These are phyloP conservation scores for Dioscorea alata DNA, from an alignment of 106 monocot genomes.

Conservation along the genomic window DNA sequence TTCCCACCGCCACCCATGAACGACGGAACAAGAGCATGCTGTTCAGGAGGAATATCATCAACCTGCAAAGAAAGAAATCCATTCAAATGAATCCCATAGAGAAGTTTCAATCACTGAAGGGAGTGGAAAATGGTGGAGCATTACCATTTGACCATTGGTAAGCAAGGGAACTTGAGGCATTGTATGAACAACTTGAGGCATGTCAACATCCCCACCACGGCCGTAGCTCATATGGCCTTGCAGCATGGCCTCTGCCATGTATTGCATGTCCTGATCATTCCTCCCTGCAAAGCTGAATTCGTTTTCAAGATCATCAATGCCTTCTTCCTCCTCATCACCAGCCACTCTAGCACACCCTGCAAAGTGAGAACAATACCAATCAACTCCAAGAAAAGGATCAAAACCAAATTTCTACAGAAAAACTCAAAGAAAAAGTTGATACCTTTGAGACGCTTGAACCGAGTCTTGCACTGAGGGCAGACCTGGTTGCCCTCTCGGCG, in stretches of 20 bases:
- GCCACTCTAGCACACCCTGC: constrained; percentile 79
- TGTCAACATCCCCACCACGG: constrained; percentile 52
- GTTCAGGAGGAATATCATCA: constrained; percentile 94
- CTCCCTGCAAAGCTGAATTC: constrained; percentile 63
- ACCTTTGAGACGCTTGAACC: constrained; percentile 95
- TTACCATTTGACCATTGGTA: constrained; percentile 96
- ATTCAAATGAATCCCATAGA: neutral
- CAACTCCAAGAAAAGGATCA: no score
- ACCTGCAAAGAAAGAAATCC: constrained; percentile 27
- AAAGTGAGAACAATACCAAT: neutral
- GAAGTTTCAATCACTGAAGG: no score
- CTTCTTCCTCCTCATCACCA: constrained; percentile 95
- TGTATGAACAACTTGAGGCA: constrained; percentile 44
- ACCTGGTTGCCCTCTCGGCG: constrained; percentile 83
- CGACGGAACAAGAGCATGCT: constrained; percentile 91
- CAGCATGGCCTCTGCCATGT: constrained; percentile 64
- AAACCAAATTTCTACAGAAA: no score
- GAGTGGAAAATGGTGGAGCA: neutral
- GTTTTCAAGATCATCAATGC: constrained; percentile 85
- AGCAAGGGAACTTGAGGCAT: constrained; percentile 68
- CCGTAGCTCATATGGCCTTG: constrained; percentile 96
- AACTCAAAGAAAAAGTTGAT: neutral
- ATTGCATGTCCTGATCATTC: constrained; percentile 43
- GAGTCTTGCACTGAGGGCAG: constrained; percentile 97
- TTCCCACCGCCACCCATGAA: constrained; percentile 93